A percentile compares a stretch with the other conserved stretches of the same genome.
These are phyloP conservation scores for Suhomyces guaymorum DNA, from an alignment of 1,139 yeast genomes.

Conservation along the genomic window DNA sequence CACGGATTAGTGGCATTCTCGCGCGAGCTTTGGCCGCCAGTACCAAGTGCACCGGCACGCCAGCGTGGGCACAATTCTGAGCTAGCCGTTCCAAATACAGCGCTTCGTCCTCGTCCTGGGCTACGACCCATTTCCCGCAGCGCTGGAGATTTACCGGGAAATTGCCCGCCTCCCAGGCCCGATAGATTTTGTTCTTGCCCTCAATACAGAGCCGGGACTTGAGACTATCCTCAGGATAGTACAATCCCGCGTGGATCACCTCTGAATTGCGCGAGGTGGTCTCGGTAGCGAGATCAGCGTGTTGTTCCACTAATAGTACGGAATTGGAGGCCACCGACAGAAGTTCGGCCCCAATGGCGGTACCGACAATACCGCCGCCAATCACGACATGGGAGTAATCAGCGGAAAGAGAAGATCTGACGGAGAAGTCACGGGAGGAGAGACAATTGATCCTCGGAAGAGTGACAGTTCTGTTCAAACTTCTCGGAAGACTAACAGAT, in stretches of 20 bases:
- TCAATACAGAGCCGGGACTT: conserved; percentile 69
- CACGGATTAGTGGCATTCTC: conserved; percentile 67
- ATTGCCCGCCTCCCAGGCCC: conserved; percentile 41
- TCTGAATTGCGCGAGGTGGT: conserved; percentile 88
- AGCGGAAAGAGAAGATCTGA: too few species aligned
- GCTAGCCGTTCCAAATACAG: conserved; percentile 58
- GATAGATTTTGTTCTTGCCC: conserved; percentile 71
- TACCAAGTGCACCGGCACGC: conserved; percentile 62
- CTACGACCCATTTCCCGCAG: conserved; percentile 90
- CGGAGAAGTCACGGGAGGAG: not conserved
- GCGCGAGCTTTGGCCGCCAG: conserved; percentile 42
- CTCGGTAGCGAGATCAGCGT: conserved; percentile 66
- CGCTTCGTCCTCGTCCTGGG: conserved; percentile 67
- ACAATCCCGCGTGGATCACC: conserved; percentile 89
- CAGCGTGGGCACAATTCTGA: conserved; percentile 47
- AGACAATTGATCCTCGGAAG: too few species aligned
- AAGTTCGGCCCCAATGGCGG: conserved; percentile 75
- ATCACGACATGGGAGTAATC: conserved; percentile 80
- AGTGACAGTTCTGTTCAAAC: too few species aligned
- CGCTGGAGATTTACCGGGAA: conserved; percentile 53
- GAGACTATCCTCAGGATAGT: conserved; percentile 68
- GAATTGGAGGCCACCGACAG: conserved; percentile 42
- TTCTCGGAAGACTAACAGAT: too few species aligned
- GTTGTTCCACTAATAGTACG: conserved; percentile 70
- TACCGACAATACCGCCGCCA: conserved; percentile 89